Percentiles rank a stretch among this genome's conserved stretches.
These are phyloP conservation scores for Claviceps africana DNA, from an alignment of 2,329 filamentous ascomycete genomes.

Conservation along the genomic window DNA sequence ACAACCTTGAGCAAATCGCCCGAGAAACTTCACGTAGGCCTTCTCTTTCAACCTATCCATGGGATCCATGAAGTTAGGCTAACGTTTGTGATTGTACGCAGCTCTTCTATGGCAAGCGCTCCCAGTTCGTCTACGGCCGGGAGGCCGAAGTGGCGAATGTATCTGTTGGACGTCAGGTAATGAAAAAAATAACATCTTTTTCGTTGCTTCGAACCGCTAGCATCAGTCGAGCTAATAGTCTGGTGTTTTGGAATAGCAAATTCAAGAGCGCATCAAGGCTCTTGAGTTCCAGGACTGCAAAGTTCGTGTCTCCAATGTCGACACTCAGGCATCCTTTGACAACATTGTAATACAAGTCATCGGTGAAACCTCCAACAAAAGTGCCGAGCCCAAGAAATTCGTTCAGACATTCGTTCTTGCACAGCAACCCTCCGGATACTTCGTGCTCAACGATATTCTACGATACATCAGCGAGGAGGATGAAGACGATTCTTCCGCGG, in stretches of 20 bases:
- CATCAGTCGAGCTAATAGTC: constrained; percentile 6
- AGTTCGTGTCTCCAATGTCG: constrained; percentile 94
- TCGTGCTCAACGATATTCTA: constrained; percentile 96
- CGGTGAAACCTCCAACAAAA: constrained; percentile 92
- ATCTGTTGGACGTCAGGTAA: constrained; percentile 72
- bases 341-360: constrained; percentile 98
- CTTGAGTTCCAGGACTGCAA: constrained; percentile 96
- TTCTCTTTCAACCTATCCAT: constrained; percentile 10
- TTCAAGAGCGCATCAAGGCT: constrained; percentile 85
- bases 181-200: constrained; percentile 3
- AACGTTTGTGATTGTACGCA: constrained; percentile 14
- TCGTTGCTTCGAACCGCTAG: neutral
- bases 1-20: constrained; percentile 89
- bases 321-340: constrained; percentile 81
- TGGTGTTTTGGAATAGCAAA: constrained; percentile 44
- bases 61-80: neutral
- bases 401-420: constrained; percentile 96
- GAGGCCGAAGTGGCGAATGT: constrained; percentile 83
- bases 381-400: constrained; percentile 83
- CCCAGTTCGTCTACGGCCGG: constrained; percentile 82
- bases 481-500: constrained; percentile 46
- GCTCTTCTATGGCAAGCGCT: constrained; percentile 94
- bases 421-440: constrained; percentile 92
- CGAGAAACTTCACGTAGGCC: constrained; percentile 70
- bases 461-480: constrained; percentile 77